phyloP scores from a whole-genome alignment of 495 filamentous ascomycete genomes.

The Endocarpon pusillum region DNA sequence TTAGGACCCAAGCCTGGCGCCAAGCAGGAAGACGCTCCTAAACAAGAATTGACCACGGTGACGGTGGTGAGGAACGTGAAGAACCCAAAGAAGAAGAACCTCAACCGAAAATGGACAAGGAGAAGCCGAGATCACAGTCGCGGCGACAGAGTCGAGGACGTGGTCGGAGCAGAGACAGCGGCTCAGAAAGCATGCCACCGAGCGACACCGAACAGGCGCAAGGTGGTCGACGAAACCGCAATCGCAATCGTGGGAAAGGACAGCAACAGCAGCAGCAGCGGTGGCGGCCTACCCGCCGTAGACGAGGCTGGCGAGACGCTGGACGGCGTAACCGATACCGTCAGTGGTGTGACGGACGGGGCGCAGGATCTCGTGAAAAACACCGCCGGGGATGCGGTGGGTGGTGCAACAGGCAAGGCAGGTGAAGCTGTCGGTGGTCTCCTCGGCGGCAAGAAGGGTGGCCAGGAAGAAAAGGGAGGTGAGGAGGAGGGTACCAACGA shows the following conservation, averaged over 20 bases:
- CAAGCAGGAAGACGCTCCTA: conserved; percentile 5
- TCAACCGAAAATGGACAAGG: conserved; percentile 7
- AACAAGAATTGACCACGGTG: too few relatives aligned
- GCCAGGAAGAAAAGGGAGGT: conserved; percentile 25
- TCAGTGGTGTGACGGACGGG: conserved; percentile 17
- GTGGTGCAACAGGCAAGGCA: conserved; percentile 35
- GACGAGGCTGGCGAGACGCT: conserved; percentile 38
- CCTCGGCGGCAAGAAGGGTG: conserved; percentile 19
- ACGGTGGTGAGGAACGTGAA: too few relatives aligned
- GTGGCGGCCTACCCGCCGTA: conserved; percentile 32
- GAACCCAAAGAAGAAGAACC: conserved; percentile 24
- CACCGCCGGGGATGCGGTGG: conserved; percentile 44
- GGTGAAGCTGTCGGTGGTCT: conserved; percentile 40
- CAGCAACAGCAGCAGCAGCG: conserved; percentile 20
- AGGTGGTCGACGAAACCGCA: conserved; percentile 14
- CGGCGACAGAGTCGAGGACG: conserved; percentile 14
- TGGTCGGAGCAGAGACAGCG: conserved; percentile 8
- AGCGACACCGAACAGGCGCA: conserved; percentile 4
- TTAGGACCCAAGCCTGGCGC: conserved; percentile 6
- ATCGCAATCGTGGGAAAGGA: conserved; percentile 17
- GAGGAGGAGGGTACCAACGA: conserved; percentile 38
- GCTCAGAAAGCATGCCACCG: conserved; percentile 9
- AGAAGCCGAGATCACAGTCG: conserved; percentile 14
- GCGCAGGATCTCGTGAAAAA: conserved; percentile 40
- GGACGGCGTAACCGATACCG: conserved; percentile 19